A percentile compares a stretch with the other conserved stretches of the same genome.
Evolutionary conservation across 768 basidiomycete species (phyloP).

Genomic region (Boletus speciosus): DNA sequence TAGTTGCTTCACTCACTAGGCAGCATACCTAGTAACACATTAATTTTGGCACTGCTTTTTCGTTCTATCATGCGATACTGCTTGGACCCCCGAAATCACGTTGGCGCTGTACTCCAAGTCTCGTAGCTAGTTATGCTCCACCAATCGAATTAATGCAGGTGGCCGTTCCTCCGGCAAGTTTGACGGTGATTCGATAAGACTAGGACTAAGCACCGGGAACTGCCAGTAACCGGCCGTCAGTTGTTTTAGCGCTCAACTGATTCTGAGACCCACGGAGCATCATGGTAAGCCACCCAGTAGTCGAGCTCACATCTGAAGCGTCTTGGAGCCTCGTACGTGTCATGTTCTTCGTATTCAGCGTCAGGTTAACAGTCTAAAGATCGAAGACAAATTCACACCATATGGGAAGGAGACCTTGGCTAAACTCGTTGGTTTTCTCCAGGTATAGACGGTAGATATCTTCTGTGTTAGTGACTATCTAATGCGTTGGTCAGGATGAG

Average conservation of each 20-base stretch:
- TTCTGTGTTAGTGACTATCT: background rate
- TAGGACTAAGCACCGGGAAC: conserved; percentile 1
- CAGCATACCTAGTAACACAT: conserved; percentile 20
- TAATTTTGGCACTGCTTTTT: conserved; percentile 22
- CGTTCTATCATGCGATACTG: conserved; percentile 2
- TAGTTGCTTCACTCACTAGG: conserved; percentile 24
- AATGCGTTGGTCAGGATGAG: conserved; percentile 59
- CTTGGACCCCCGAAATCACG: background rate
- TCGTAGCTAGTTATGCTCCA: conserved; percentile 2
- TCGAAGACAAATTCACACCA: conserved; percentile 91
- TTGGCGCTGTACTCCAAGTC: conserved; percentile 8
- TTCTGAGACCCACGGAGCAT: background rate
- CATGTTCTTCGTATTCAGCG: background rate
- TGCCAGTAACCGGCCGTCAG: conserved; percentile 8
- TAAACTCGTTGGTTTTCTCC: conserved; percentile 80
- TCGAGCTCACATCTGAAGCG: conserved; percentile 74
- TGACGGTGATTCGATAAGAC: background rate
- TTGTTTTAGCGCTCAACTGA: background rate
- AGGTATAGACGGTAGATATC: conserved; percentile 44
- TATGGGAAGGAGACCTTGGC: conserved; percentile 83
- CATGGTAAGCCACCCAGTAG: conserved; percentile 69
- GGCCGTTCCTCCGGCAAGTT: background rate
- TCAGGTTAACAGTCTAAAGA: conserved; percentile 37
- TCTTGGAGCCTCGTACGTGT: conserved; percentile 81
- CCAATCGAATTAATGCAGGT: conserved; percentile 9